Percentiles rank a stretch among this genome's conserved stretches.
These are phyloP conservation scores for Xylaria telfairii DNA, from an alignment of 495 filamentous ascomycete species.

Conservation along the genomic window DNA sequence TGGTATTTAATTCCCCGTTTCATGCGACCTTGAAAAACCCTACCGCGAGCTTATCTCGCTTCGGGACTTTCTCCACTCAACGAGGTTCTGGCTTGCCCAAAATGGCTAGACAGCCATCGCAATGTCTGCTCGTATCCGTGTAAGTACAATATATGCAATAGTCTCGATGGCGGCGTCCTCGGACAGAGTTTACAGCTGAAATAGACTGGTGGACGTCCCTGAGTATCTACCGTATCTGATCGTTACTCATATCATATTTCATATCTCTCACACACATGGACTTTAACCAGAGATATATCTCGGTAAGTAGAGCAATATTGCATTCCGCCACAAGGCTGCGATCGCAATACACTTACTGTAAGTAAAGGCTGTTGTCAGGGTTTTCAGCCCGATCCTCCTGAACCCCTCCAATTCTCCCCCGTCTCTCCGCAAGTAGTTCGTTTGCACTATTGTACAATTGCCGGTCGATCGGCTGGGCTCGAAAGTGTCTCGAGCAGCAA, in stretches of 20 bases:
- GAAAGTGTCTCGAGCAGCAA: slow-evolving; percentile 13
- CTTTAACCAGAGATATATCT: too few relatives aligned
- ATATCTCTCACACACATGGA: background rate
- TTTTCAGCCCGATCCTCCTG: background rate
- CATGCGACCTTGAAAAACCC: slow-evolving; percentile 16
- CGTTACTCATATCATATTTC: slow-evolving; percentile 1
- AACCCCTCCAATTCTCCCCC: slow-evolving; percentile 1
- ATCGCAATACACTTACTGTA: background rate
- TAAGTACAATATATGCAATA: too few relatives aligned
- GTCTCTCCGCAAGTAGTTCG: background rate
- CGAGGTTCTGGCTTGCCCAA: background rate
- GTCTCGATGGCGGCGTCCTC: too few relatives aligned
- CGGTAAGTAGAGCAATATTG: background rate
- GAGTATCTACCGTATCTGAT: background rate
- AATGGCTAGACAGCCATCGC: background rate
- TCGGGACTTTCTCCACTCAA: slow-evolving; percentile 9
- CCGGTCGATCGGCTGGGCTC: background rate
- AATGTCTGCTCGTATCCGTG: background rate
- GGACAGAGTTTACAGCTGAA: background rate
- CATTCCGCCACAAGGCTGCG: background rate
- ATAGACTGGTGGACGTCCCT: background rate
- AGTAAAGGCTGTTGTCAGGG: background rate
- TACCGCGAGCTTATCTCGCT: slow-evolving; percentile 19
- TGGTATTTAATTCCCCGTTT: slow-evolving; percentile 17
- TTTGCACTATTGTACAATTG: background rate